Evolutionary conservation across 805 yeast species (phyloP), one percentile per base, ranked within the genome.

Genomic region (Candida suzukii): DNA sequence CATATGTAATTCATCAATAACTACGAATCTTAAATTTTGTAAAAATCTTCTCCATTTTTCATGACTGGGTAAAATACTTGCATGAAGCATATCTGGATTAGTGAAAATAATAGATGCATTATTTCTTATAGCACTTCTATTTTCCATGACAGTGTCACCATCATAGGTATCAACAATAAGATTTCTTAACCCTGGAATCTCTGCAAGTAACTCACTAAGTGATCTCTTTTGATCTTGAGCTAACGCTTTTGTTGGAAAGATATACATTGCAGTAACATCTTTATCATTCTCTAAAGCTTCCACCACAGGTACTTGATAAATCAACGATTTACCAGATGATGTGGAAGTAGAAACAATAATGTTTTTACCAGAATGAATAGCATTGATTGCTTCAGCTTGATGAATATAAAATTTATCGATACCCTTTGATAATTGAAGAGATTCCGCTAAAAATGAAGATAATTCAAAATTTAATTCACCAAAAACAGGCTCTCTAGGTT

Each of bases 151-250:
- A 0, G 98, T 91, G 59, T 93, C 99, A 10, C 99, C 99, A 62
- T 93, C 99, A 55, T 78, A 90, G 0, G 97, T 86, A 38, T 83
- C 91, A 2, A 81, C 84, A 1, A 73, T 58, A 1, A 80, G 64
- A 16, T 67, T 66, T 3, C 59, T 53, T 2, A 69, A 49, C 12
- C 62, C 61, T 0, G 78, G 76, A 38, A 85, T 70, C 29, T 63
- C 63, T 6, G 69, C 61, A 35, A 83, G 61, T 11, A 84, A 61
- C 19, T 74, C 78, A 38, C 71, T 70, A 41, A 93, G 64, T n/a
- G 95, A 79, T 47, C 95, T 68, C 52, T 82, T 82, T 60, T 93
- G 99, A 66, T 93, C 99, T 56, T 93, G 99, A 0, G 99, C 98
- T 39, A 93, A 67, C 0, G 99, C 99, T 56, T 93, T 93, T 0